Base-by-base conservation (phyloP, 306 rosid species). In the Rubus parviflorus region DNA sequence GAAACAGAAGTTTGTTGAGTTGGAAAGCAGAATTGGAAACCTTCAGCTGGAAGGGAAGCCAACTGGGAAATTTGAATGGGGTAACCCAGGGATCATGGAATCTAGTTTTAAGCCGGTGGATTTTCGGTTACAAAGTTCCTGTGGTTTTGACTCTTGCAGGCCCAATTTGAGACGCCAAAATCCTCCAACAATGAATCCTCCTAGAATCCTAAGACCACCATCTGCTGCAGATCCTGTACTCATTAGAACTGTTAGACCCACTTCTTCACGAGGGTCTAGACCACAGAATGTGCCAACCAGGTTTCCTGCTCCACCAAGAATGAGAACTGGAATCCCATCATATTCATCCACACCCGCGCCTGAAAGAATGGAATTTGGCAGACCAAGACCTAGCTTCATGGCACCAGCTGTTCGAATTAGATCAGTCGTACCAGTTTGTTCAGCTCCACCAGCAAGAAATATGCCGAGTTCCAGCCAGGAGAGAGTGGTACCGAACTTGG, bases 331-430 rank as follows among this genome's bases (percentile, higher is more conserved):
- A 9, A 58, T 70, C 49, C 82, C 87, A 73, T 75, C 58, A 76
- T 77, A 73, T 84, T 79, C 81, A 8, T 58, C 85, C 40, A 51
- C 83, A 43, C 75, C 84, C 15, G 40, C n/a, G 38, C 77, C 85
- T 41, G 87, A 63, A 41, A 84, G 81, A 75, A 43, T 48, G 41
- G 81, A 82, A 74, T 77, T 81, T 77, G 78, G 77, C n/a, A 85
- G 89, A 73, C 66, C 77, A 7, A 78, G 88, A 37, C 78, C 79
- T 71, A 81, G 89, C 71, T 75, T 72, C 75, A 83, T 83, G 90
- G 94, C 98, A 49, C 94, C 98, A 22, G 85, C 93, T 74, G 97
- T 93, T 64, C 75, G 93, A 76, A 89, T 90, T 70, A 81, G 97
- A 71, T 89, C 94, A 56, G 93, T 93, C 37, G 89, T 93, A 25